These are phyloP conservation scores for Phytopythium ostracodes DNA, from an alignment of 352 stramenopile genomes.

Conservation along the genomic window DNA sequence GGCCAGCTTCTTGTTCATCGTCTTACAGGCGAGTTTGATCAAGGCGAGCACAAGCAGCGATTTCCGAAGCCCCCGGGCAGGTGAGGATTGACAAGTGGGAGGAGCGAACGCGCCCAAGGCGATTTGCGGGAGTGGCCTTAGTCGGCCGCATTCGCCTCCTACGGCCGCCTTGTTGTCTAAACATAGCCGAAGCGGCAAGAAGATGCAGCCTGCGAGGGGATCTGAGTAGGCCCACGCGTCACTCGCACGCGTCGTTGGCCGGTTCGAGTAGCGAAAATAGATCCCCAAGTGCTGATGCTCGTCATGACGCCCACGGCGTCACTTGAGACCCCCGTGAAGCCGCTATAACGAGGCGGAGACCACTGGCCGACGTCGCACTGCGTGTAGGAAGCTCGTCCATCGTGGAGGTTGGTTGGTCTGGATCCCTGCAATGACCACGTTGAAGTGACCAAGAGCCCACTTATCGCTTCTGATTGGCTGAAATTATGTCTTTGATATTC, in stretches of 20 bases:
- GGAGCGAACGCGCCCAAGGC: background rate
- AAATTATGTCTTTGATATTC: background rate
- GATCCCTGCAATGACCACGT: too few species aligned
- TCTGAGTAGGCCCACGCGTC: background rate
- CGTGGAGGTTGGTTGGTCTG: too few species aligned
- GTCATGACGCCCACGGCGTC: background rate
- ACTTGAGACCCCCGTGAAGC: background rate
- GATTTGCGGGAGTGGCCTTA: too few species aligned
- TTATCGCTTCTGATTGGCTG: background rate
- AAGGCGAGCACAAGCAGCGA: too few species aligned
- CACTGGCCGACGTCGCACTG: too few species aligned
- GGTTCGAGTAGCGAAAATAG: background rate
- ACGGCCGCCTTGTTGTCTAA: too few species aligned
- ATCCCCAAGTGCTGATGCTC: background rate
- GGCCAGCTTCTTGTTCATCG: constrained; percentile 72
- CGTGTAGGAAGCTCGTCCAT: too few species aligned
- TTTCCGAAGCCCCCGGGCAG: too few species aligned
- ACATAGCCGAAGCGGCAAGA: background rate
- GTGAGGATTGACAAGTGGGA: background rate
- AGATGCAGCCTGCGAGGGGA: background rate
- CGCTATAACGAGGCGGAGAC: too few species aligned
- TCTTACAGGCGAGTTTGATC: too few species aligned
- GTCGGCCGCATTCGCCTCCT: too few species aligned
- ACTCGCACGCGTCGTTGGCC: background rate
- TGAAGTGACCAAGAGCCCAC: background rate